Evolutionary conservation across 768 basidiomycete species (phyloP), one percentile per base, ranked within the genome.

Genomic region (Pleurotus djamor): DNA sequence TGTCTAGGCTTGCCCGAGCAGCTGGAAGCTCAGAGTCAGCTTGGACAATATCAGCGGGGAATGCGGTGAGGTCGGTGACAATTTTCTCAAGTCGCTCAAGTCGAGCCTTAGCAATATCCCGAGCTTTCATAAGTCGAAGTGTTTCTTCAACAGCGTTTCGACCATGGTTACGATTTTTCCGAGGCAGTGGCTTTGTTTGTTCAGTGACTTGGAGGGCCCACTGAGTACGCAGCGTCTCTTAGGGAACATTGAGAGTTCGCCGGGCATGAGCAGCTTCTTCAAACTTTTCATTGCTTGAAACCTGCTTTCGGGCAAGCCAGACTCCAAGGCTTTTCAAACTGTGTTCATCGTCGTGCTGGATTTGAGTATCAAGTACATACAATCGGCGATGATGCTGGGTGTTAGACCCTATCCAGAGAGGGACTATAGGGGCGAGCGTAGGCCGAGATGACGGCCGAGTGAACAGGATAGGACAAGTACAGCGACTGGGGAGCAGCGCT

Each of bases 121-220:
- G 32, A 58, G n/a, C 9, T 5, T 41, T 21, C 35, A 52, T 43
- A 28, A 59, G 41, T 14, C 52, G 12, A 43, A 59, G 33, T 13
- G 34, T 28, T 43, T 59, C n/a, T 12, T 59, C 33, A 21, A n/a
- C 58, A 33, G 10, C 5, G 50, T 50, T 32, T 43, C 52, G 35
- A 12, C 37, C 50, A 16, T 59, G 58, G 13, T 50, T 28, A 36
- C 16, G 9, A n/a, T n/a, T n/a, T n/a, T n/a, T n/a, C n/a, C n/a
- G n/a, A n/a, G n/a, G n/a, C 13, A 50, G 21, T 17, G 47, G 57
- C 41, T 58, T 48, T 28, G 57, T 58, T 28, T 58, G 57, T 36
- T 32, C 28, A 17, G 32, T 33, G 9, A 58, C 57, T 50, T 58
- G 57, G 16, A 13, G 21, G 12, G 36, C 33, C 57, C 57, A 58